These are phyloP conservation scores for Fusarium kyushuense DNA, from an alignment of 2,329 filamentous ascomycete genomes.

Conservation along the genomic window DNA sequence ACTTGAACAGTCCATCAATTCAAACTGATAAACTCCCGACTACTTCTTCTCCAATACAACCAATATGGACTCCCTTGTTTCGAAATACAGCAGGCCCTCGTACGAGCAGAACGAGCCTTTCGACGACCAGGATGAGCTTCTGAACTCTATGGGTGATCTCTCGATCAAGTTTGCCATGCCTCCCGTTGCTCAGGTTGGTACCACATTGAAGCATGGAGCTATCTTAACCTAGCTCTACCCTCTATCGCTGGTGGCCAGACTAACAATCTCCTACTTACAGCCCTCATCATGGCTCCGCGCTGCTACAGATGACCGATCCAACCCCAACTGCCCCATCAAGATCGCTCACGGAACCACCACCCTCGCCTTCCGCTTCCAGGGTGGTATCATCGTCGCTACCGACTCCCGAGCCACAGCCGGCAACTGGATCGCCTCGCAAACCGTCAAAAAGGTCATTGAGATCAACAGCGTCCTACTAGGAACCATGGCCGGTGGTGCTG, in stretches of 20 bases:
- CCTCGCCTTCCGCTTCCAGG: constrained; percentile 96
- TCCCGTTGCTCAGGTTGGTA: constrained; percentile 87
- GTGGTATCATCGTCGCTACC: constrained; percentile 97
- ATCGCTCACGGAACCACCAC: constrained; percentile 99
- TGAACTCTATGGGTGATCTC: constrained; percentile 79
- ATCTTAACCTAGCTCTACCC: neutral
- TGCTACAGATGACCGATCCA: constrained; percentile 96
- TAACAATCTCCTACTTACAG: constrained; percentile 58
- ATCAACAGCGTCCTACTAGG: constrained; percentile 95
- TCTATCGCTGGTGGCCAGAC: neutral
- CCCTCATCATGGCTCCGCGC: constrained; percentile 95
- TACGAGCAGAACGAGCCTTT: constrained; percentile 78
- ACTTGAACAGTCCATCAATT: constrained; percentile 14
- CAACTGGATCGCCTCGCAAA: constrained; percentile 99
- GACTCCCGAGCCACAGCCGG: constrained; percentile 97
- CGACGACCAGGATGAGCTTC: constrained; percentile 77
- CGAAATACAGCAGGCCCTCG: constrained; percentile 86
- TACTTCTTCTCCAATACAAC: constrained; percentile 24
- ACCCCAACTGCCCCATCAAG: constrained; percentile 98
- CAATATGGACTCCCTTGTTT: constrained; percentile 91
- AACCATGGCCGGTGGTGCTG: constrained; percentile 98
- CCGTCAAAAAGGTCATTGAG: constrained; percentile 99
- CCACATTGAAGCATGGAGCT: neutral
- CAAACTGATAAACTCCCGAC: constrained; percentile 18
- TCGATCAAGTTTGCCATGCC: constrained; percentile 96